A percentile compares a stretch with the other conserved stretches of the same genome.
These are phyloP conservation scores for Trichoderma cornu-damae DNA, from an alignment of 2,329 filamentous ascomycete species.

Conservation along the genomic window DNA sequence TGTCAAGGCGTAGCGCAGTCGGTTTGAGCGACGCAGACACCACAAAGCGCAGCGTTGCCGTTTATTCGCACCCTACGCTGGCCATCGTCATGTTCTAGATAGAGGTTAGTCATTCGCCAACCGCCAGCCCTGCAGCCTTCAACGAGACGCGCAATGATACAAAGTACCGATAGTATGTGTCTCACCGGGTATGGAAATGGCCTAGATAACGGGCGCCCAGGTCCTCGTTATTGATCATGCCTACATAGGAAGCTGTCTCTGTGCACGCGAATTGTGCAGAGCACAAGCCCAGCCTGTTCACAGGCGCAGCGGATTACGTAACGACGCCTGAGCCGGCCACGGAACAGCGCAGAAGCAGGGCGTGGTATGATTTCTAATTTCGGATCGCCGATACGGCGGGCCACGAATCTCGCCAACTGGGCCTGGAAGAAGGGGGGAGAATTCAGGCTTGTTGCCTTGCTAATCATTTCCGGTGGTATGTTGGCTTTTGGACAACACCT, in stretches of 20 bases:
- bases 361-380: conserved; percentile 14
- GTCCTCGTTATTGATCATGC: neutral
- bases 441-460: conserved; percentile 1
- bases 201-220: conserved; percentile 8
- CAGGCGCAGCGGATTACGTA: neutral
- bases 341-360: neutral
- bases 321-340: neutral
- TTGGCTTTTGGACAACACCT: neutral
- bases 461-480: conserved; percentile 10
- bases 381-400: conserved; percentile 11
- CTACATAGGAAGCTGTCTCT: neutral
- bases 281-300: neutral
- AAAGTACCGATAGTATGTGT: too few relatives aligned
- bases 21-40: neutral
- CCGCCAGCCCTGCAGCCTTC: neutral
- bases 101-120: neutral
- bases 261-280: neutral
- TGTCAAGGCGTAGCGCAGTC: too few relatives aligned
- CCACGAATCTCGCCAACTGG: conserved; percentile 10
- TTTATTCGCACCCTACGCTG: neutral
- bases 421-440: neutral
- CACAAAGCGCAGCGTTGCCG: neutral
- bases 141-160: neutral
- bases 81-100: neutral
- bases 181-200: neutral